These are phyloP conservation scores for Colletotrichum trifolii DNA, from an alignment of 2,329 filamentous ascomycete genomes.

Conservation along the genomic window DNA sequence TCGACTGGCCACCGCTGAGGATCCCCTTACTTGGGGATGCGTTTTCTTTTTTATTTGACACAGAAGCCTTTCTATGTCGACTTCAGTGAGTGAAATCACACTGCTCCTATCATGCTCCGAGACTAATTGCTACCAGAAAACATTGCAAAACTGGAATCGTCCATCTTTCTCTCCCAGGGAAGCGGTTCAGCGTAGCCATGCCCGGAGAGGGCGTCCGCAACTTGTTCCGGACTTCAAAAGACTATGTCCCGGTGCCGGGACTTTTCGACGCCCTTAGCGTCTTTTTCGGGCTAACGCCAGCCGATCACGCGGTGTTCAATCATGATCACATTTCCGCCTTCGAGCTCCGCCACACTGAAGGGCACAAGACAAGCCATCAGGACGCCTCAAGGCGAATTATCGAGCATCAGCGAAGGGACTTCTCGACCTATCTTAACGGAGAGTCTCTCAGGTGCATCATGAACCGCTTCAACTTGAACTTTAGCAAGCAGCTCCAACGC, in stretches of 20 bases:
- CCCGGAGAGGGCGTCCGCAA: conserved; percentile 19
- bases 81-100: background rate
- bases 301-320: conserved; percentile 22
- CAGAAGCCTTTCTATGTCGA: conserved; percentile 12
- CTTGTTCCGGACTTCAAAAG: conserved; percentile 13
- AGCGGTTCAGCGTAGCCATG: conserved; percentile 14
- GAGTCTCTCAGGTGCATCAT: conserved; percentile 21
- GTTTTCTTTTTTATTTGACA: background rate
- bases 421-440: conserved; percentile 15
- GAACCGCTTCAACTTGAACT: conserved; percentile 2
- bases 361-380: background rate
- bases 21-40: background rate
- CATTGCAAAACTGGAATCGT: background rate
- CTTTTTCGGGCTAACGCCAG: conserved; percentile 22
- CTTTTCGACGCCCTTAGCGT: conserved; percentile 17
- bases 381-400: conserved; percentile 27
- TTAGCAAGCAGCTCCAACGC: background rate
- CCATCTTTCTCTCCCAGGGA: background rate
- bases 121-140: background rate
- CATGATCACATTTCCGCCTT: conserved; percentile 21
- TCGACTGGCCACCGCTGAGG: background rate
- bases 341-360: background rate
- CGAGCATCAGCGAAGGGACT: conserved; percentile 31
- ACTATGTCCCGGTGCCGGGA: conserved; percentile 14
- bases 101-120: rapidly evolving